Conservation (phyloP, 768 basidiomycete genomes). For the Lepiota venenata region DNA sequence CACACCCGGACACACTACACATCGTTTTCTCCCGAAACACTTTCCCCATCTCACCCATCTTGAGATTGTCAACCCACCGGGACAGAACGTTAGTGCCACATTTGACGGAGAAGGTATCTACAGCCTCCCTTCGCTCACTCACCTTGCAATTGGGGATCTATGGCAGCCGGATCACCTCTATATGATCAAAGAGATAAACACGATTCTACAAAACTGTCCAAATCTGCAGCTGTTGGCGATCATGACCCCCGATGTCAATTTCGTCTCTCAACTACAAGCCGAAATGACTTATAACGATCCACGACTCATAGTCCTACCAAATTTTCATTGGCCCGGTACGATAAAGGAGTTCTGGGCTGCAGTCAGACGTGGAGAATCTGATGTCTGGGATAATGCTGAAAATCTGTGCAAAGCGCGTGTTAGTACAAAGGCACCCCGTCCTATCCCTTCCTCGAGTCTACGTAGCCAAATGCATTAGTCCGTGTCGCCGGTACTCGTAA, state of each 20-base stretch:
- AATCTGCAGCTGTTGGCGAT: conserved; percentile 22
- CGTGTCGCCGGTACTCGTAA: too few relatives aligned
- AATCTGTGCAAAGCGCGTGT: background rate
- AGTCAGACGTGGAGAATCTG: conserved; percentile 19
- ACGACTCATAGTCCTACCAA: conserved; percentile 23
- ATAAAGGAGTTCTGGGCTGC: conserved; percentile 24
- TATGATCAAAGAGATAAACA: conserved; percentile 18
- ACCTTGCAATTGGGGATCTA: conserved; percentile 28
- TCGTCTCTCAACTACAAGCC: conserved; percentile 15
- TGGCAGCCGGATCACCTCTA: conserved; percentile 13
- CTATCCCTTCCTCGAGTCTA: background rate
- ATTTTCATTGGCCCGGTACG: conserved; percentile 20
- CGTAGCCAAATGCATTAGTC: background rate
- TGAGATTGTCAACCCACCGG: conserved; percentile 25
- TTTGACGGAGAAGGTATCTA: conserved; percentile 25
- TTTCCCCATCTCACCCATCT: conserved; percentile 25
- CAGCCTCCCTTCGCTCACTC: conserved; percentile 26
- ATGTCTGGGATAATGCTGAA: conserved; percentile 28
- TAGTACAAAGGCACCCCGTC: too few relatives aligned
- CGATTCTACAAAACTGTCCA: conserved; percentile 16
- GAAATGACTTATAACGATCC: conserved; percentile 18
- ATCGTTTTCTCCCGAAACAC: conserved; percentile 11
- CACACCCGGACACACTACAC: background rate
- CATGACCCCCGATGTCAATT: conserved; percentile 20
- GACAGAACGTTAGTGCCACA: background rate